Base-by-base conservation (phyloP, 257 asterid species). In the Solanum lignicaule region DNA sequence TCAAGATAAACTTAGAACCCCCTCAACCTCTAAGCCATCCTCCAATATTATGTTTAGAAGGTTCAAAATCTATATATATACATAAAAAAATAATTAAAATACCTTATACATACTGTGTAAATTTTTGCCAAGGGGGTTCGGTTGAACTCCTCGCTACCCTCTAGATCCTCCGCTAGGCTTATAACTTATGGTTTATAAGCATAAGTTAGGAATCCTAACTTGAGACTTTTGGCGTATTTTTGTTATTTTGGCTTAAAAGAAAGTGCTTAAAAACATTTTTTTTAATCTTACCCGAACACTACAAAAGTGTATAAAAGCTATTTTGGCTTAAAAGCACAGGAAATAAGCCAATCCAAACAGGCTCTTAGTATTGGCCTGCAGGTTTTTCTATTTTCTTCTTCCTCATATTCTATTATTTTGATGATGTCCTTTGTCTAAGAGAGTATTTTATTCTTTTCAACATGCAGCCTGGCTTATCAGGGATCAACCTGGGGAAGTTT, bases 401-500 rank as follows among this genome's bases (percentile, higher is more conserved):
- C 27, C 69, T 29, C 86, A 31, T 48, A 46, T 82, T 46, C 39
- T 82, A 82, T 82, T 81, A 12, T 82, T 48, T 52, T 31, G 69
- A 48, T 39, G n/a, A 39, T 76, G 60, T 82, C 29, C 43, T 31
- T 48, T 52, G 85, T 82, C 43, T 31, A 48, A 82, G 86, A 29
- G 85, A 48, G 29, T 52, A 48, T 11, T 3, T 82, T 52, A 48
- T 48, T 48, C 31, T 48, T 48, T 82, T 82, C 18, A 27, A 82
- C 69, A 69, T 92, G 91, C 96, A 97, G 98, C 98, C 97, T 87
- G 99, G 98, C 89, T 93, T 97, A 89, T 92, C 99, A 74, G 99
- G 98, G 88, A 91, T 97, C 93, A 97, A 97, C 91, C 93, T 97
- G 83, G 98, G 99, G 86, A 97, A 95, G 93, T 95, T 95, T 90